Evolutionary conservation across 129 eudicot genomes (phyloP), one percentile per base, ranked within the genome.

Genomic region (Saposhnikovia divaricata): DNA sequence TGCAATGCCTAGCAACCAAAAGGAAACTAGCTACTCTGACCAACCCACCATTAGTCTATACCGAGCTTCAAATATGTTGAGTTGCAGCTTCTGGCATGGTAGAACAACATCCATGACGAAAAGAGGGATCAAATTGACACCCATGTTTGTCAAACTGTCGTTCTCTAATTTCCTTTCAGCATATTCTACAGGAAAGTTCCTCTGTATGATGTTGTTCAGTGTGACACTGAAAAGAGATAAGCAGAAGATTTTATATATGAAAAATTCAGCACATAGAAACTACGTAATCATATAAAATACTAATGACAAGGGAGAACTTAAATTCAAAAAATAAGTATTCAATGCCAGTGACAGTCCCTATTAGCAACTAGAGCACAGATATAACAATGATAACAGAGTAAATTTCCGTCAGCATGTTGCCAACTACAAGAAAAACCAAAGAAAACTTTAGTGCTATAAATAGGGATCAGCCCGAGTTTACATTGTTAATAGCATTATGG

Each of bases 1-100:
- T 15, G 23, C 71, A 21, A 12, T 50, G 7, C 59, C 23, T 21
- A 77, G 51, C 72, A 39, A 18, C 37, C 14, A 77, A 57, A 14
- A 39, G 72, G 14, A 57, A 50, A 57, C 37, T 12, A 57, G 27
- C 27, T 40, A 3, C 9, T 38, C 40, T 69, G 77, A 82, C 45
- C 53, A 82, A 84, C 92, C 85, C 74, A 92, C 99, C 99, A 95
- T 90, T 42, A 95, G 96, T 85, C 99, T 92, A 75, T 95, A 95
- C 71, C 99, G 99, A 46, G 99, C 97, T 83, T 95, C 99, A 84
- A 95, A 95, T 28, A 95, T 95, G 79, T 95, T 92, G 10, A 95
- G 80, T 71, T 91, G 94, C 61, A 95, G 80, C 82, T 92, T 95
- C 86, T 95, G 93, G 85, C 91, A 95, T 47, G 99, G 99, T 76